These are phyloP conservation scores for Nemania sp. DNA, from an alignment of 2,329 filamentous ascomycete species.

Conservation along the genomic window DNA sequence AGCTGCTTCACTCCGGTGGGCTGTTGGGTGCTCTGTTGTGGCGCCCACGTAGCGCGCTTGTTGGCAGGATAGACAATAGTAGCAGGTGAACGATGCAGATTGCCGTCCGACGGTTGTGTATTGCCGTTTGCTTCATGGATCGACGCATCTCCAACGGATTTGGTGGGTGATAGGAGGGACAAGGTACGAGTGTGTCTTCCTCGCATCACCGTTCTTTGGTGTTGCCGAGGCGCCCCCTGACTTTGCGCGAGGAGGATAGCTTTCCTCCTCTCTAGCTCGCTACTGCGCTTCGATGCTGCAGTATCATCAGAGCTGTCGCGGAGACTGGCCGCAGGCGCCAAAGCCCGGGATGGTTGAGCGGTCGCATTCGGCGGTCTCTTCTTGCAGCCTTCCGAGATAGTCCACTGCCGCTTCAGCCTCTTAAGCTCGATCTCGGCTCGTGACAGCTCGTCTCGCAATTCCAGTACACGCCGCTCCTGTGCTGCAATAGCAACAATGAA, in stretches of 20 bases:
- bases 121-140: constrained; percentile 52
- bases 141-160: constrained; percentile 48
- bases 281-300: constrained; percentile 44
- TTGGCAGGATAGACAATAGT: constrained; percentile 45
- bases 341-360: constrained; percentile 58
- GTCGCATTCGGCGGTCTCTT: constrained; percentile 70
- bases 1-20: constrained; percentile 68
- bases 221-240: constrained; percentile 45
- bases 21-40: constrained; percentile 50
- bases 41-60: constrained; percentile 65
- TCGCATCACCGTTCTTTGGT: constrained; percentile 67
- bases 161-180: constrained; percentile 78
- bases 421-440: constrained; percentile 78
- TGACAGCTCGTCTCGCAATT: constrained; percentile 85
- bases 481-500: constrained; percentile 89
- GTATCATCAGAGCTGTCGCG: constrained; percentile 45
- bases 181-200: constrained; percentile 67
- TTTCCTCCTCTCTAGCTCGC: constrained; percentile 75
- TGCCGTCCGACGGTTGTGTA: constrained; percentile 43
- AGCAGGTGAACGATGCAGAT: constrained; percentile 38
- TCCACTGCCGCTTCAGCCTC: constrained; percentile 82
- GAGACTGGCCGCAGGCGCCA: constrained; percentile 28
- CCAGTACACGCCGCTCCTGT: constrained; percentile 87
- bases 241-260: constrained; percentile 61
- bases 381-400: constrained; percentile 73